Percentiles rank a stretch among this genome's conserved stretches.
Conservation (phyloP, 2,329 filamentous ascomycete species). For the Lojkania enalia region DNA sequence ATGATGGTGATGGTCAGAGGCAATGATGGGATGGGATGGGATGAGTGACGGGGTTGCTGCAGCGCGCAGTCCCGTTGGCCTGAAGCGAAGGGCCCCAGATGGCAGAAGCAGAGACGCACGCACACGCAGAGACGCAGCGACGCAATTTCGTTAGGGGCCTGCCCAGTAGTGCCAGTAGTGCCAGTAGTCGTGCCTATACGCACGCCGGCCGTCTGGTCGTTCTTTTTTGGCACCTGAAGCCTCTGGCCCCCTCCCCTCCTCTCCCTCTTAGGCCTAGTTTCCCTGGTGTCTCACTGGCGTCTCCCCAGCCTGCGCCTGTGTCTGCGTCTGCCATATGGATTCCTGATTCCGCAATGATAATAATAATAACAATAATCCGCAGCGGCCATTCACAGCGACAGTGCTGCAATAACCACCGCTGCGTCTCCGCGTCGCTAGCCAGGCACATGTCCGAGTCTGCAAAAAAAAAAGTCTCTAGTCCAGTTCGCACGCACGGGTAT, state of each 20-base stretch:
- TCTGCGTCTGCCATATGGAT: too few relatives aligned
- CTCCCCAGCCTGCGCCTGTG: too few relatives aligned
- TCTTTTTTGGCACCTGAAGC: background rate
- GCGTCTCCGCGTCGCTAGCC: too few relatives aligned
- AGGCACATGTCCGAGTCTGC: conserved; percentile 37
- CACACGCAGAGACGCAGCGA: too few relatives aligned
- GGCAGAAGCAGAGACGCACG: background rate
- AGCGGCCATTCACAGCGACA: conserved; percentile 24
- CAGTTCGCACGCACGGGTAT: background rate
- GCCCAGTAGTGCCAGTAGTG: too few relatives aligned
- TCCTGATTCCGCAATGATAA: conserved; percentile 26
- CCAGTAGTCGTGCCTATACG: too few relatives aligned
- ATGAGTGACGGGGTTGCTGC: conserved; percentile 6
- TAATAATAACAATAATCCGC: conserved; percentile 21
- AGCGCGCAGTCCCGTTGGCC: background rate
- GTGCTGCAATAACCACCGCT: background rate
- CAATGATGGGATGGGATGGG: conserved; percentile 11
- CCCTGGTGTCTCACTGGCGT: too few relatives aligned
- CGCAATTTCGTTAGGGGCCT: too few relatives aligned
- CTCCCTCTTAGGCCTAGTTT: background rate
- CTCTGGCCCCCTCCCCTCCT: background rate
- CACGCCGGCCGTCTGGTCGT: background rate
- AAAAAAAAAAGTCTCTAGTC: background rate
- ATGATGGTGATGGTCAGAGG: conserved; percentile 9
- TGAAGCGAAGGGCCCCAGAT: background rate